These are phyloP conservation scores for Coleophoma eucalyptorum DNA, from an alignment of 2,329 filamentous ascomycete species.

Conservation along the genomic window DNA sequence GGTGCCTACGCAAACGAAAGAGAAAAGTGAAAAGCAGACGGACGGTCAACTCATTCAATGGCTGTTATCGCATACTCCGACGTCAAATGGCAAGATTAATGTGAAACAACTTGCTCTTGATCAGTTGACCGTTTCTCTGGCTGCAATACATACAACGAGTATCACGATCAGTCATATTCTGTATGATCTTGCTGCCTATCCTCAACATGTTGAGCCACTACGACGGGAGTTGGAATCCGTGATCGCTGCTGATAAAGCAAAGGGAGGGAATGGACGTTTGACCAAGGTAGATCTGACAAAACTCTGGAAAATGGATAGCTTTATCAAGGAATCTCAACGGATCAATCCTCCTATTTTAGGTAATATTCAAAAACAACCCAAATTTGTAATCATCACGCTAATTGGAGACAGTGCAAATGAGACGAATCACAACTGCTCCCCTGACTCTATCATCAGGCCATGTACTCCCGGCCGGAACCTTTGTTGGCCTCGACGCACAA, in stretches of 20 bases:
- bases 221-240: slow-evolving; percentile 19
- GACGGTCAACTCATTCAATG: not conserved
- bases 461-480: not conserved
- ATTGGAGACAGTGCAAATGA: not conserved
- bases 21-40: not conserved
- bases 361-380: not conserved
- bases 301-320: slow-evolving; percentile 25
- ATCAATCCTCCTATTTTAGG: slow-evolving; percentile 5
- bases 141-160: slow-evolving; percentile 13
- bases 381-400: not conserved
- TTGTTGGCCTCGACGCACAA: not conserved
- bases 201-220: slow-evolving; percentile 9
- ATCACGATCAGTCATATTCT: slow-evolving; percentile 17
- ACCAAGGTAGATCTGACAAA: slow-evolving; percentile 5
- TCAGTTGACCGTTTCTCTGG: not conserved
- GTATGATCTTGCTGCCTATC: slow-evolving; percentile 14
- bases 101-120: not conserved
- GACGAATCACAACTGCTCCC: not conserved
- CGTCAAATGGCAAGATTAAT: not conserved
- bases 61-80: not conserved
- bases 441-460: not conserved
- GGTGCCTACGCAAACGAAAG: not conserved
- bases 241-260: not conserved
- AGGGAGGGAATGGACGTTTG: slow-evolving; percentile 18
- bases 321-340: slow-evolving; percentile 26